Conservation (phyloP, 768 basidiomycete genomes). For the Lentinula aciculospora region DNA sequence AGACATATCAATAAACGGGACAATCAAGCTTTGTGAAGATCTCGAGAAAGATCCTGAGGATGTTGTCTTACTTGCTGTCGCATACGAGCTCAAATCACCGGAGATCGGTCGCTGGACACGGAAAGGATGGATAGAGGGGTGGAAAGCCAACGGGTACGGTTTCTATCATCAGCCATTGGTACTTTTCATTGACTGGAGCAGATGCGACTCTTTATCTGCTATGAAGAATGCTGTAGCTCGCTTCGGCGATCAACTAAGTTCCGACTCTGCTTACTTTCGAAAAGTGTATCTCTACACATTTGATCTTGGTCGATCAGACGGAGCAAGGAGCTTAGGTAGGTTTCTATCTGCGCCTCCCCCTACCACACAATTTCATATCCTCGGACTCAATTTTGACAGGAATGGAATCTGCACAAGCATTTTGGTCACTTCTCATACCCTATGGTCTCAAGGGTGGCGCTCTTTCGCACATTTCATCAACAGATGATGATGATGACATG, state of each 20-base stretch:
- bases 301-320: slow-evolving; percentile 67
- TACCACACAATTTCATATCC: background rate
- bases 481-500: slow-evolving; percentile 42
- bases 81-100: slow-evolving; percentile 76
- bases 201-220: slow-evolving; percentile 56
- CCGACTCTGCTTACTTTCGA: slow-evolving; percentile 64
- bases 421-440: slow-evolving; percentile 75
- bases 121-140: slow-evolving; percentile 75
- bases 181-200: slow-evolving; percentile 17
- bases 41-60: slow-evolving; percentile 71
- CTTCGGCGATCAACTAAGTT: slow-evolving; percentile 55
- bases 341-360: slow-evolving; percentile 6
- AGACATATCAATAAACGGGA: slow-evolving; percentile 73
- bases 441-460: slow-evolving; percentile 67
- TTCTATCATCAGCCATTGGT: background rate
- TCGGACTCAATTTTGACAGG: slow-evolving; percentile 25
- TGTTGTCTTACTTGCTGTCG: slow-evolving; percentile 75
- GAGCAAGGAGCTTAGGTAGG: slow-evolving; percentile 77
- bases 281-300: slow-evolving; percentile 80
- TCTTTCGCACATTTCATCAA: slow-evolving; percentile 34
- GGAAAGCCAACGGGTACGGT: slow-evolving; percentile 66
- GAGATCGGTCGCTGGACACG: slow-evolving; percentile 65
- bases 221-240: slow-evolving; percentile 55
- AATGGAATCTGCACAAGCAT: slow-evolving; percentile 66
- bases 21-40: slow-evolving; percentile 71